Evolutionary conservation across 1,284 basidiomycete genomes (phyloP).

Genomic region (Cystobasidiaceae sp.): DNA sequence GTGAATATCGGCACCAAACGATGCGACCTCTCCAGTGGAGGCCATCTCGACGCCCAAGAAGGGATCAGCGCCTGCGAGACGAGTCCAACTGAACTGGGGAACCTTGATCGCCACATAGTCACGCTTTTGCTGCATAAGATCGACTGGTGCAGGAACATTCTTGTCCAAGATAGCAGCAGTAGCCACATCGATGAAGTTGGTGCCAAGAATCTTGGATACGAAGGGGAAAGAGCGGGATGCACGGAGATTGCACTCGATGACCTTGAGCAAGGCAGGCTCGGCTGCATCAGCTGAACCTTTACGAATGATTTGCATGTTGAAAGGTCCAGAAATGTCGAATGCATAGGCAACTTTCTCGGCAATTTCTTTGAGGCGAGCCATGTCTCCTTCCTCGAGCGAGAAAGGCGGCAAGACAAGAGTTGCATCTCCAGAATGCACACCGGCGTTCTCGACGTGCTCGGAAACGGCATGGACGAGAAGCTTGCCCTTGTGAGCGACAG

Average conservation of each 20-base stretch:
- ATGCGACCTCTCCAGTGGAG: conserved; percentile 96
- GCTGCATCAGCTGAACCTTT: conserved; percentile 59
- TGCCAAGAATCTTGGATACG: conserved; percentile 94
- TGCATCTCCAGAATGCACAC: conserved; percentile 97
- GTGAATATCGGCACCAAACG: conserved; percentile 87
- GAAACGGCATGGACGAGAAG: conserved; percentile 95
- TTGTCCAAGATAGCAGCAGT: conserved; percentile 85
- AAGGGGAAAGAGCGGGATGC: conserved; percentile 99
- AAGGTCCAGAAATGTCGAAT: conserved; percentile 95
- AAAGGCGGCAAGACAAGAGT: conserved; percentile 96
- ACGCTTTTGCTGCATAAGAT: conserved; percentile 82
- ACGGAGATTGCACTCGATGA: conserved; percentile 97
- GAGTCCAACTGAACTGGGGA: conserved; percentile 97
- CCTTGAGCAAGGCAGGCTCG: conserved; percentile 71
- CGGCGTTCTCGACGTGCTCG: conserved; percentile 98
- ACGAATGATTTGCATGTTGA: conserved; percentile 99
- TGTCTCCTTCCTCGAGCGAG: conserved; percentile 68
- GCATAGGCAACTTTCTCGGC: conserved; percentile 91
- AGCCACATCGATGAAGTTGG: conserved; percentile 94
- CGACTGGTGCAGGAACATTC: conserved; percentile 86
- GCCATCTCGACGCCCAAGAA: conserved; percentile 98
- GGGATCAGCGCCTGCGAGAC: conserved; percentile 85
- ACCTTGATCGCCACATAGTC: conserved; percentile 98
- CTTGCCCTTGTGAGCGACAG: conserved; percentile 87
- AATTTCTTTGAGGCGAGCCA: conserved; percentile 83